Evolutionary conservation across 1,284 basidiomycete species (phyloP).

Genomic region (Coniferiporia sulphurascens): DNA sequence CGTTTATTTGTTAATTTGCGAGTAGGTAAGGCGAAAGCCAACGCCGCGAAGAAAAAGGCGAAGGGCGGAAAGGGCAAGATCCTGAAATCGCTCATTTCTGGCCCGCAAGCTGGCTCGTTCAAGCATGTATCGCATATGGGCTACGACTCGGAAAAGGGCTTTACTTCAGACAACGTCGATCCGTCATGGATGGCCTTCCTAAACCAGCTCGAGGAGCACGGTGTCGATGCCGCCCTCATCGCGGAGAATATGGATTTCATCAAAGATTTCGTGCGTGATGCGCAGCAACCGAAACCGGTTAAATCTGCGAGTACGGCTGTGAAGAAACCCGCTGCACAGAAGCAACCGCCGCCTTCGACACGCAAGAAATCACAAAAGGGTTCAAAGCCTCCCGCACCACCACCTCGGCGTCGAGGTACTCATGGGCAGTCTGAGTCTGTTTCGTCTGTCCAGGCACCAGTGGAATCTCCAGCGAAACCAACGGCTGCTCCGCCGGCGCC

Average conservation of each 20-base stretch:
- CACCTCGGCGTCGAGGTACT: constrained; percentile 35
- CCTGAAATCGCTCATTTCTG: constrained; percentile 89
- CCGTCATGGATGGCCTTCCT: constrained; percentile 86
- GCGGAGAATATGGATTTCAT: constrained; percentile 86
- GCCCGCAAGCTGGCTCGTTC: constrained; percentile 76
- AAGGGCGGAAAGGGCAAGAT: constrained; percentile 58
- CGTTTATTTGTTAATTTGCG: neutral
- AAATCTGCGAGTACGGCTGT: constrained; percentile 19
- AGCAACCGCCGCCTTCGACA: constrained; percentile 41
- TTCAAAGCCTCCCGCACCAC: constrained; percentile 21
- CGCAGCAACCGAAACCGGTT: constrained; percentile 31
- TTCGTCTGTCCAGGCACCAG: constrained; percentile 23
- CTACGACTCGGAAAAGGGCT: constrained; percentile 83
- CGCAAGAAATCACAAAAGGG: constrained; percentile 31
- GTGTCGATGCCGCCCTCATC: constrained; percentile 61
- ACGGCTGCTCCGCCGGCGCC: constrained; percentile 24
- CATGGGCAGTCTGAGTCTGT: constrained; percentile 25
- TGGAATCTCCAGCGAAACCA: constrained; percentile 24
- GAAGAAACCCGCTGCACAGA: constrained; percentile 39
- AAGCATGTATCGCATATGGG: constrained; percentile 95
- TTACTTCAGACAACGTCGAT: constrained; percentile 86
- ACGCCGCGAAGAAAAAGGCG: constrained; percentile 55
- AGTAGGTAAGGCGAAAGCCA: constrained; percentile 32
- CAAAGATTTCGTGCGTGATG: constrained; percentile 74
- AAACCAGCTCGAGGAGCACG: constrained; percentile 63